Conservation (phyloP, 2,329 filamentous ascomycete species). For the Hypoxylon sp. region DNA sequence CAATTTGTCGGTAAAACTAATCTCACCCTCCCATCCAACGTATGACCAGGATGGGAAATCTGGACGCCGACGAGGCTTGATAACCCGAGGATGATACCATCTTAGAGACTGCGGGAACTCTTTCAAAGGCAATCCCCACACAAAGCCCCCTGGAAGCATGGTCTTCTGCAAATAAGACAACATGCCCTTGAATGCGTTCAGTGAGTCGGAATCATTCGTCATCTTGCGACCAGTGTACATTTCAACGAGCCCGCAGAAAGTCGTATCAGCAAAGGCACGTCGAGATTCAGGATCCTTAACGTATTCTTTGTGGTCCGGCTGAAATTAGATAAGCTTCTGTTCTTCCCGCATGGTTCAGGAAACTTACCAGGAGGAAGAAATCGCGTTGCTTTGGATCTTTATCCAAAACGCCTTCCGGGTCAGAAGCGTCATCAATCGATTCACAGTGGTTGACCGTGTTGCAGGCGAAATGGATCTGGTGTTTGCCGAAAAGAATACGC, state of each 20-base stretch:
- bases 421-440: slow-evolving; percentile 9
- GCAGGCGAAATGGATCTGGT: slow-evolving; percentile 16
- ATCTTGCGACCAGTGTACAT: slow-evolving; percentile 16
- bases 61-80: slow-evolving; percentile 8
- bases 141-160: slow-evolving; percentile 15
- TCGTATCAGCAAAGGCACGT: slow-evolving; percentile 4
- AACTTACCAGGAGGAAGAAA: slow-evolving; percentile 15
- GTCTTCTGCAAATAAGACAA: slow-evolving; percentile 6
- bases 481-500: slow-evolving; percentile 9
- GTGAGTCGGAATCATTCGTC: slow-evolving; percentile 17
- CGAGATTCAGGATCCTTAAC: slow-evolving; percentile 8
- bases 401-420: slow-evolving; percentile 1
- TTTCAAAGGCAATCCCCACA: slow-evolving; percentile 14
- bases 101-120: slow-evolving; percentile 10
- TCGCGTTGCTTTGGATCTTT: slow-evolving; percentile 1
- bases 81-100: slow-evolving; percentile 9
- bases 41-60: slow-evolving; percentile 17
- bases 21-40: slow-evolving; percentile 10
- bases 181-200: slow-evolving; percentile 11
- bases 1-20: slow-evolving; percentile 10
- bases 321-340: neutral
- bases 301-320: slow-evolving; percentile 11
- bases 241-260: slow-evolving; percentile 10
- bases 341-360: neutral
- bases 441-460: slow-evolving; percentile 17